A percentile compares a stretch with the other conserved stretches of the same genome.
phyloP scores from a whole-genome alignment of 2,329 filamentous ascomycete genomes.

The Polytolypa hystricis region DNA sequence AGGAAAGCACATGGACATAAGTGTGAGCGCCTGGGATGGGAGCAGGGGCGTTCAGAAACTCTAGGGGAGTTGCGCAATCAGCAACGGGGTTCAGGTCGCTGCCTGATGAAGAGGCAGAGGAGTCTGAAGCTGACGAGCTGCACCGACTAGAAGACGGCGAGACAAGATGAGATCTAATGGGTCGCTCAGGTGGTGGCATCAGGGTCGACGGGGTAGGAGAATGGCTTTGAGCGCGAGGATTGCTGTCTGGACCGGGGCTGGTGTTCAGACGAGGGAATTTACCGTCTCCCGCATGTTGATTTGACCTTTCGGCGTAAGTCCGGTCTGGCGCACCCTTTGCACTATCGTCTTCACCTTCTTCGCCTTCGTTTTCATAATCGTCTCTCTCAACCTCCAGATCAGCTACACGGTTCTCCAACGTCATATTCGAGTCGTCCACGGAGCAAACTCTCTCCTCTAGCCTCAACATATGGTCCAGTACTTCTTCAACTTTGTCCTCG shows the following conservation, averaged over 20 bases:
- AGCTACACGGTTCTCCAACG: constrained; percentile 14
- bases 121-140: not conserved
- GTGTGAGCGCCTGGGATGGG: constrained; percentile 5
- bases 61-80: not conserved
- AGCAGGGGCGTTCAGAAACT: constrained; percentile 1
- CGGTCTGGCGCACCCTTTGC: not conserved
- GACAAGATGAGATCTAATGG: not conserved
- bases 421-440: constrained; percentile 18
- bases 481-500: constrained; percentile 18
- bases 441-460: constrained; percentile 17
- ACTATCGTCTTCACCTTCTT: not conserved
- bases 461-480: constrained; percentile 18
- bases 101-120: not conserved
- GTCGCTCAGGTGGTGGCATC: not conserved
- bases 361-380: not conserved
- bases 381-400: constrained; percentile 13
- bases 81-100: not conserved
- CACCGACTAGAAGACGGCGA: not conserved
- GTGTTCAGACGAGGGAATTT: not conserved
- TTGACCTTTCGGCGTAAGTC: not conserved
- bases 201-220: not conserved
- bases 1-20: constrained; percentile 5
- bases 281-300: not conserved
- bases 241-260: not conserved
- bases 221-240: not conserved